phyloP scores from a whole-genome alignment of 176 grass and related monocot species.

The Avena eriantha region DNA sequence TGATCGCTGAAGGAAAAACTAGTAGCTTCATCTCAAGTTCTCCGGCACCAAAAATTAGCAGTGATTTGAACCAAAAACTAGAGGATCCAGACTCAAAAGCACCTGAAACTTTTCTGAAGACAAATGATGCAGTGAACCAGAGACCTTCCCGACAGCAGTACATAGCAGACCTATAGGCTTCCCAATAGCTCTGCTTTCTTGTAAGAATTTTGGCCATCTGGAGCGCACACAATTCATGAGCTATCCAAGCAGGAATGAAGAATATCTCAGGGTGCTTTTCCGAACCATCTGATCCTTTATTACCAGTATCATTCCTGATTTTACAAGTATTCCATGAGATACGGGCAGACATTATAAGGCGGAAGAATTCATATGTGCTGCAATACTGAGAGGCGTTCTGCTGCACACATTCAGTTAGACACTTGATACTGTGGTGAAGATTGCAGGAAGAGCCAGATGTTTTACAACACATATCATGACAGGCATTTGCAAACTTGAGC shows the following conservation, averaged over 20 bases:
- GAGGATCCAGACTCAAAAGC: constrained; percentile 51
- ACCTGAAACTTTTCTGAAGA: constrained; percentile 83
- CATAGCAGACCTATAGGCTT: constrained; percentile 74
- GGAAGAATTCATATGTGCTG: constrained; percentile 65
- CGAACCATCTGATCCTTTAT: constrained; percentile 38
- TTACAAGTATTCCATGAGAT: constrained; percentile 42
- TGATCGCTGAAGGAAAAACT: constrained; percentile 67
- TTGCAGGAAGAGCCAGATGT: constrained; percentile 19
- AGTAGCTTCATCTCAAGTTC: constrained; percentile 89
- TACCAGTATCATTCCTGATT: constrained; percentile 4
- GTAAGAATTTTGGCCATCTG: constrained; percentile 58
- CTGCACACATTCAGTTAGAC: constrained; percentile 53
- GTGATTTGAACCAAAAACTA: constrained; percentile 80
- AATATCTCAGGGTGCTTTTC: constrained; percentile 27
- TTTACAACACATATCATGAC: constrained; percentile 54
- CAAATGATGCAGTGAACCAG: constrained; percentile 77
- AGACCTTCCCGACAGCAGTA: constrained; percentile 70
- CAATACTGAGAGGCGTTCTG: constrained; percentile 44
- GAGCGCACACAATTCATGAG: constrained; percentile 62
- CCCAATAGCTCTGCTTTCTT: constrained; percentile 71
- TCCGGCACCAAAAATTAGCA: constrained; percentile 64
- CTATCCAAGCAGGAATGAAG: constrained; percentile 50
- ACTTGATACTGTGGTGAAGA: constrained; percentile 51
- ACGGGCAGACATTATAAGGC: constrained; percentile 51
- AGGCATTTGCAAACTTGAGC: constrained; percentile 63